Base-by-base conservation (phyloP, 176 grass and related monocot genomes). In the Hsuehochloa calcarea region DNA sequence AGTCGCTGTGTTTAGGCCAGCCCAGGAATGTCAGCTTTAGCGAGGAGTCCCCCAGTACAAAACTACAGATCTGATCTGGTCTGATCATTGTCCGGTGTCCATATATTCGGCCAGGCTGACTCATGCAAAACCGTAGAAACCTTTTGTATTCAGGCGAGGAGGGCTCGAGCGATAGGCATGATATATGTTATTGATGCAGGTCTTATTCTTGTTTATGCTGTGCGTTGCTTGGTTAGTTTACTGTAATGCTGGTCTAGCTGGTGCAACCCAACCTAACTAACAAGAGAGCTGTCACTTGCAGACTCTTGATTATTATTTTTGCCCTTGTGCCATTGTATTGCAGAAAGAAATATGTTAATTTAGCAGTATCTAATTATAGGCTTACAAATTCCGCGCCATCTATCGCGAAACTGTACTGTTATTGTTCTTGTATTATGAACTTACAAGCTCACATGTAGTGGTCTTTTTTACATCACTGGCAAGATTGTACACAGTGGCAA, bases 271-370 rank as follows among this genome's bases (percentile, higher is more conserved):
- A 83, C 82, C 60, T 75, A 75, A 90, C 87, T 88, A 92, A 94
- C 92, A 94, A 84, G 85, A 90, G 80, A 85, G 82, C 77, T 91
- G 83, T 69, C 44, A 27, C 87, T 82, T 88, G 85, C 88, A 85
- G 88, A 82, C 87, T 94, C 89, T 90, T 88, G 79, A 79, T 90
- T 88, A 74, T 39, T 89, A 65, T 90, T 47, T 91, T 86, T 80
- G 63, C 23, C 67, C 74, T 78, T 79, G 89, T 20, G 37, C 84
- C 56, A 80, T 87, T 86, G 49, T 86, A 75, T 88, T 89, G 74
- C 79, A 80, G 87, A 88, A 83, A 64, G 84, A 86, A 85, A 89
- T 83, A 58, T 87, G 89, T 35, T 59, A 78, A 70, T 65, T 90
- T 84, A 90, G 60, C 60, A 59, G 68, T 87, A 84, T 50, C 61